These are phyloP conservation scores for Euphorbia neoarborescens DNA, from an alignment of 441 rosid genomes.

Conservation along the genomic window DNA sequence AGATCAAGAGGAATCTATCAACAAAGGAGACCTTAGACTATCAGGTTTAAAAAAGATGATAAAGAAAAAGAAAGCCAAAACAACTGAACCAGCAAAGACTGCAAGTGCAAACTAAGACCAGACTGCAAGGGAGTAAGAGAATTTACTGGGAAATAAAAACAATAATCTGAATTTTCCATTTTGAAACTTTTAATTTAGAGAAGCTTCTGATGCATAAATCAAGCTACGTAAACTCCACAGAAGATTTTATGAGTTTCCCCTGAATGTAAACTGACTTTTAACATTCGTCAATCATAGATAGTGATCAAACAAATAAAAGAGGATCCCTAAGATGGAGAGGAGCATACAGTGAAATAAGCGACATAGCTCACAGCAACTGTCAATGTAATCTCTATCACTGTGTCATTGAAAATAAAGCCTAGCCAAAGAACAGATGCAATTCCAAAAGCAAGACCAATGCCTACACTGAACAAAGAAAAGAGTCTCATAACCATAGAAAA, in stretches of 20 bases:
- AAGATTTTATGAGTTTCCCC: background rate
- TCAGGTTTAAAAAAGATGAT: background rate
- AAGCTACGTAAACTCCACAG: background rate
- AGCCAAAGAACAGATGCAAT: constrained; percentile 85
- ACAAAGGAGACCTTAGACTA: background rate
- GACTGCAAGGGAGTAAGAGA: background rate
- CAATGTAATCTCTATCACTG: constrained; percentile 75
- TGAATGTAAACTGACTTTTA: background rate
- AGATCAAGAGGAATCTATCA: background rate
- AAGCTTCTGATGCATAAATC: background rate
- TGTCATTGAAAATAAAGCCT: constrained; percentile 71
- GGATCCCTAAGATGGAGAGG: constrained; percentile 16
- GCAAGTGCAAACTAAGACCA: background rate
- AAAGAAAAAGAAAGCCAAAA: background rate
- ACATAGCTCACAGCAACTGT: constrained; percentile 88
- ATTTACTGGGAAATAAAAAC: background rate
- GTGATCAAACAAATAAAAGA: constrained; percentile 3
- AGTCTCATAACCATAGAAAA: constrained; percentile 24
- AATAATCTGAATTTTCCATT: background rate
- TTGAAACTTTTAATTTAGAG: background rate
- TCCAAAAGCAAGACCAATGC: constrained; percentile 81
- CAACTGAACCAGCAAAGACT: background rate
- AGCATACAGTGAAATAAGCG: constrained; percentile 70
- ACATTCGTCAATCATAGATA: constrained; percentile 5
- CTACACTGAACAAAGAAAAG: constrained; percentile 54